Evolutionary conservation across 495 filamentous ascomycete species (phyloP), one percentile per base, ranked within the genome.

Genomic region (Penicillium ochrochloron): DNA sequence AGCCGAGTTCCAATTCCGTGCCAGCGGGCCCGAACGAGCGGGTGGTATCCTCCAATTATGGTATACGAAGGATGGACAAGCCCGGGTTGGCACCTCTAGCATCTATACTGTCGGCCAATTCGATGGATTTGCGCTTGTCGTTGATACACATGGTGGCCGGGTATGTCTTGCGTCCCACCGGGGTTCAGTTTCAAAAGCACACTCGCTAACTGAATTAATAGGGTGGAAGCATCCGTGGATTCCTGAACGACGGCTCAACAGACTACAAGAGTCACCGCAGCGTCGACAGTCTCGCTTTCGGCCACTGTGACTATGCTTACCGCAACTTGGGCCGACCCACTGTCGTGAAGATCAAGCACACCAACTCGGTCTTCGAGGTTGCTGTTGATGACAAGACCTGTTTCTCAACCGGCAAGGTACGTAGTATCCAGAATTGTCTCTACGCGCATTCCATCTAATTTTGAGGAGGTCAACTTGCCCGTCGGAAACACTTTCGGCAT

Each of bases 41-140:
- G 86, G 90, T 33, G 95, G 95, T 50, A 97, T 96, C 77, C 83
- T 99, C 62, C 92, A 97, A 72, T 80, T 99, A 66, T 99, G 96
- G 96, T 92, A 94, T 73, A 87, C 86, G 19, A 89, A 90, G 65
- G 86, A 91, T 57, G 92, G 91, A 51, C 78, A 84, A 65, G 74
- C 80, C 66, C 80, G 79, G 21, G 78, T 96, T 59, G 88, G 88
- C 55, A 82, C 88, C 5, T 82, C 86, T 19, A 94, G 90, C 73
- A 85, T 97, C 61, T 96, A 97, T 73, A 95, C 91, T 6, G 86
- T 89, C 29, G 87, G 85, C 29, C 82, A 83, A 44, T 97, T 94
- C 66, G 95, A 99, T 66, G 95, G 95, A 29, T 80, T 99, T 67
- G 93, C 85, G 15, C 78, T 99, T 57, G 88, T 95, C 17, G 76